Evolutionary conservation across 345 rosid species (phyloP).

Genomic region (Bruguiera parviflora): DNA sequence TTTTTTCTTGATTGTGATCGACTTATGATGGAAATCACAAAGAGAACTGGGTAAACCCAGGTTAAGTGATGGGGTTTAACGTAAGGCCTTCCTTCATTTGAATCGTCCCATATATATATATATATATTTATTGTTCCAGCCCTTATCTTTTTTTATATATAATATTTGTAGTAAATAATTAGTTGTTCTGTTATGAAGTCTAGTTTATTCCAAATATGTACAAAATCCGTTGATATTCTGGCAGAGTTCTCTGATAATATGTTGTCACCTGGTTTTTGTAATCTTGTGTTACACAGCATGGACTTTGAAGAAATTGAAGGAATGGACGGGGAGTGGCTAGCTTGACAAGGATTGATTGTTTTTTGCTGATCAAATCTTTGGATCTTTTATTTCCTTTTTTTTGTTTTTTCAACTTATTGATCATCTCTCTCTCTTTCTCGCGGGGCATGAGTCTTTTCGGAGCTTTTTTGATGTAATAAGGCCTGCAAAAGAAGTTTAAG

Average conservation of each 20-base stretch:
- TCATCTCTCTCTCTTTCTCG: conserved; percentile 11
- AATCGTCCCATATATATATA: too few species aligned
- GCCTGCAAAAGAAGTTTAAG: conserved; percentile 37
- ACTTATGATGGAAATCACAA: too few species aligned
- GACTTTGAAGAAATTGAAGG: conserved; percentile 91
- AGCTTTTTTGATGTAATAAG: conserved; percentile 28
- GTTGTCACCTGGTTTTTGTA: conserved; percentile 3
- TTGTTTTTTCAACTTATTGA: conserved; percentile 5
- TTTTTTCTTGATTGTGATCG: too few species aligned
- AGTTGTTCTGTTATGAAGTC: not conserved
- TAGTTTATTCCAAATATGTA: conserved; percentile 7
- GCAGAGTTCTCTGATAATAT: conserved; percentile 16
- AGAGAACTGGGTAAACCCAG: too few species aligned
- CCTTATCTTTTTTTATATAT: too few species aligned
- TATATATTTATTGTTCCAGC: too few species aligned
- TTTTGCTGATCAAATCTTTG: conserved; percentile 62
- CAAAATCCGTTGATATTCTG: conserved; percentile 13
- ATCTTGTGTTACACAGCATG: conserved; percentile 51
- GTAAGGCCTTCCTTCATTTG: too few species aligned
- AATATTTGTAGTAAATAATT: not conserved
- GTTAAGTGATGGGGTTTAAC: too few species aligned
- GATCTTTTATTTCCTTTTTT: conserved; percentile 13
- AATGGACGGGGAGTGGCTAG: conserved; percentile 83
- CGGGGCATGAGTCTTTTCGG: conserved; percentile 1
- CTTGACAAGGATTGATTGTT: conserved; percentile 74